These are phyloP conservation scores for Vigna radiata DNA, from an alignment of 306 rosid genomes.

Conservation along the genomic window DNA sequence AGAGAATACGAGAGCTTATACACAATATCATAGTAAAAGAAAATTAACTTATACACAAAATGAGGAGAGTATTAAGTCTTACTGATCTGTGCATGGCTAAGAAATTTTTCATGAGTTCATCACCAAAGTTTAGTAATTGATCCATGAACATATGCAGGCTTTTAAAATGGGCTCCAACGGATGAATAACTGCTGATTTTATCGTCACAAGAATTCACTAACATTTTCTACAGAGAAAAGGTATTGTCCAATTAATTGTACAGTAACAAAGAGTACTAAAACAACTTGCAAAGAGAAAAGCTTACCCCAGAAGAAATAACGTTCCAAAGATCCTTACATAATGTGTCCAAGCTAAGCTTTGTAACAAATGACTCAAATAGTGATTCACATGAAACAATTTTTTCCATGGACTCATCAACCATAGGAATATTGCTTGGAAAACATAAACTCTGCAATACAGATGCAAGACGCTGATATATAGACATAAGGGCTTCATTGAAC, in stretches of 20 bases:
- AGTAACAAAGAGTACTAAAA: constrained; percentile 3
- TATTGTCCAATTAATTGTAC: constrained; percentile 38
- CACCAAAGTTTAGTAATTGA: constrained; percentile 61
- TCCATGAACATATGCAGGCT: constrained; percentile 56
- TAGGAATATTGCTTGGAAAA: constrained; percentile 43
- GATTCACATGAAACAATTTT: constrained; percentile 66
- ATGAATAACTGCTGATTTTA: constrained; percentile 28
- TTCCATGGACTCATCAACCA: constrained; percentile 50
- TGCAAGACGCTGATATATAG: constrained; percentile 57
- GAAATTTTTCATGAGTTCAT: constrained; percentile 69
- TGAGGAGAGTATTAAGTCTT: constrained; percentile 49
- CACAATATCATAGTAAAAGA: background rate
- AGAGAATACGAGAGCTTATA: background rate
- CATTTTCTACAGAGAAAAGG: constrained; percentile 59
- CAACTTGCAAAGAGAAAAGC: constrained; percentile 43
- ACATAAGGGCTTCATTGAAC: constrained; percentile 56
- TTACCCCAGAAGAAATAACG: constrained; percentile 64
- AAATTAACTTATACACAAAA: background rate
- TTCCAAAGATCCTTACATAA: constrained; percentile 61
- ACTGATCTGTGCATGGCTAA: constrained; percentile 76
- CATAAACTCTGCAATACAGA: constrained; percentile 55
- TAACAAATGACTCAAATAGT: constrained; percentile 53
- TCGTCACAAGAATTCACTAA: constrained; percentile 51
- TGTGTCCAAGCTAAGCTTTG: constrained; percentile 58
- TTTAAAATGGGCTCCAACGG: constrained; percentile 54